phyloP scores from a whole-genome alignment of 225 moss, liverwort and hornwort species.

The Climacium dendroides region DNA sequence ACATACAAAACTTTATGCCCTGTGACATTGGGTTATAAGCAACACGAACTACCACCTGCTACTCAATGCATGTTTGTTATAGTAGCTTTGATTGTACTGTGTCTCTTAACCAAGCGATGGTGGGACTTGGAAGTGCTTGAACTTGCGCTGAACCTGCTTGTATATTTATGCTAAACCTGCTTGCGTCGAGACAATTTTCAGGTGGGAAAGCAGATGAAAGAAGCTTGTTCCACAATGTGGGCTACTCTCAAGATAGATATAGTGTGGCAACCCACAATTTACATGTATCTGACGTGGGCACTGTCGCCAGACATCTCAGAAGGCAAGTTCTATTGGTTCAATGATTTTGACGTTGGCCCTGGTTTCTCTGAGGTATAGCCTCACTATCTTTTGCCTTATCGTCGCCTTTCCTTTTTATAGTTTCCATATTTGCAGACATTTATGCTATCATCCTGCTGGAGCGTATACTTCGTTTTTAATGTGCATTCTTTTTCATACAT shows the following conservation, averaged over 20 bases:
- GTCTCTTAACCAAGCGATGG: neutral
- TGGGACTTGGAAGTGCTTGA: neutral
- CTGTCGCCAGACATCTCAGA: conserved; percentile 72
- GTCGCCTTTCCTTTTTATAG: neutral
- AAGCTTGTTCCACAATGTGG: conserved; percentile 61
- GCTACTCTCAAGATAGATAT: conserved; percentile 54
- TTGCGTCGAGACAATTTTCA: conserved; percentile 2
- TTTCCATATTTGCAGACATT: neutral
- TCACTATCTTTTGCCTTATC: neutral
- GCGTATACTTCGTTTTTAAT: neutral
- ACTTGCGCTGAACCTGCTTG: neutral
- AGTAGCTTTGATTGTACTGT: neutral
- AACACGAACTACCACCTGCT: neutral
- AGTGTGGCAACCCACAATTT: conserved; percentile 86
- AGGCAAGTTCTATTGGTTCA: conserved; percentile 95
- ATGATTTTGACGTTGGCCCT: conserved; percentile 55
- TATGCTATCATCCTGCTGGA: neutral
- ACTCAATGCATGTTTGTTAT: neutral
- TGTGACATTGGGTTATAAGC: neutral
- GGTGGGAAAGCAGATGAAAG: conserved; percentile 65
- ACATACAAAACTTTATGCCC: neutral
- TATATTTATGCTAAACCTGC: neutral
- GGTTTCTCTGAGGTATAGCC: conserved; percentile 70
- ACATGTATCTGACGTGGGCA: conserved; percentile 82
- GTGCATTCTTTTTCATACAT: neutral